These are phyloP conservation scores for Citrullus colocynthis DNA, from an alignment of 306 rosid species.

Conservation along the genomic window DNA sequence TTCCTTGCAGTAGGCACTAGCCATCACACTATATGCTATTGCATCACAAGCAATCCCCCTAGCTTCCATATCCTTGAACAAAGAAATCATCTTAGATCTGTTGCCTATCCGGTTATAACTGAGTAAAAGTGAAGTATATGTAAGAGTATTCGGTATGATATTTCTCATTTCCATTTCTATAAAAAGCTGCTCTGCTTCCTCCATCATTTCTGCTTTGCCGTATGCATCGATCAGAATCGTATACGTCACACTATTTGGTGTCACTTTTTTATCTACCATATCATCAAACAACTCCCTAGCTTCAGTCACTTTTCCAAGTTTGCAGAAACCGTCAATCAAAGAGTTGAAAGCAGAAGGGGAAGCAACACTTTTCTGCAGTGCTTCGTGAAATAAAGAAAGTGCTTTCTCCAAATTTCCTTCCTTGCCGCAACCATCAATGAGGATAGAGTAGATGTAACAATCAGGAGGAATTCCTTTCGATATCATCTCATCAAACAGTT, in stretches of 20 bases:
- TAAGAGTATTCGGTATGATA: constrained; percentile 13
- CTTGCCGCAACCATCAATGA: constrained; percentile 34
- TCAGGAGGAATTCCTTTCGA: constrained; percentile 22
- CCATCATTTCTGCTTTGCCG: constrained; percentile 18
- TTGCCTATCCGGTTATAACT: constrained; percentile 23
- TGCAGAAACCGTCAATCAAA: constrained; percentile 29
- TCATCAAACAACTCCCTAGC: constrained; percentile 24
- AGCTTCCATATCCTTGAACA: constrained; percentile 27
- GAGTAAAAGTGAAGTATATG: constrained; percentile 25
- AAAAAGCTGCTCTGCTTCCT: constrained; percentile 27
- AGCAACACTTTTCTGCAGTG: constrained; percentile 21
- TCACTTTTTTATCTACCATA: constrained; percentile 17
- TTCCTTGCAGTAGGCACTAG: constrained; percentile 29
- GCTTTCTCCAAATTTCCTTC: constrained; percentile 25
- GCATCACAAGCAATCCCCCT: constrained; percentile 22
- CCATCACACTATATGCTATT: constrained; percentile 13
- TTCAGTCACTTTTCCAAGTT: constrained; percentile 18
- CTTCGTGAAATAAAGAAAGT: constrained; percentile 17
- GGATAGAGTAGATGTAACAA: constrained; percentile 19
- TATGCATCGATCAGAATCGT: constrained; percentile 23
- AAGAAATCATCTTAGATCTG: constrained; percentile 15
- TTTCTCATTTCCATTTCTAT: constrained; percentile 23
- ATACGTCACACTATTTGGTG: constrained; percentile 22
- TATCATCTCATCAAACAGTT: constrained; percentile 25
- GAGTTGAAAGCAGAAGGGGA: constrained; percentile 25